phyloP scores from a whole-genome alignment of 345 rosid genomes.

The Noccaea bulbosa region DNA sequence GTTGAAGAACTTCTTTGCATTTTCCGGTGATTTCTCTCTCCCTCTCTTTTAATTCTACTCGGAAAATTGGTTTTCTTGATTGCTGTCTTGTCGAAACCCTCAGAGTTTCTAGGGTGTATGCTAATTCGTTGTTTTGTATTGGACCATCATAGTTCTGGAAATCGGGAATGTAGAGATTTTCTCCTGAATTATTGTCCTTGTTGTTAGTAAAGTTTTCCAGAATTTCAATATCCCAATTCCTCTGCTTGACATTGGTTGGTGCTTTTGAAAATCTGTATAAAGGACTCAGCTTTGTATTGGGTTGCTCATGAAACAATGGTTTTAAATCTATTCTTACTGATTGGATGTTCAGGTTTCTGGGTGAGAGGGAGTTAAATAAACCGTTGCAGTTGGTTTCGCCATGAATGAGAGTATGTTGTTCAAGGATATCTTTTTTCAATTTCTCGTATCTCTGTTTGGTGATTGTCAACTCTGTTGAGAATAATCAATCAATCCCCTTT shows the following conservation, averaged over 20 bases:
- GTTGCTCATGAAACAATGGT: neutral
- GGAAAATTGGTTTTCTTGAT: constrained; percentile 3
- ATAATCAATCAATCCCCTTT: neutral
- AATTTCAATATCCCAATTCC: neutral
- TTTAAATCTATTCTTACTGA: neutral
- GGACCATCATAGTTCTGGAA: constrained; percentile 14
- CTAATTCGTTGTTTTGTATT: neutral
- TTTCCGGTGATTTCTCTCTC: constrained; percentile 3
- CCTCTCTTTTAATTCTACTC: constrained; percentile 4
- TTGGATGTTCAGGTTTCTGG: constrained; percentile 30
- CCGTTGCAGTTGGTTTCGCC: neutral
- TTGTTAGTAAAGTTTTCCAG: constrained; percentile 1
- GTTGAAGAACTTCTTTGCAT: constrained; percentile 5
- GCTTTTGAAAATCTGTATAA: constrained; percentile 14
- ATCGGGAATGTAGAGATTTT: constrained; percentile 15
- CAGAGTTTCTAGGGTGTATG: neutral
- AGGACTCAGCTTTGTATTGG: constrained; percentile 21
- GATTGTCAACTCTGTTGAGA: too few species aligned
- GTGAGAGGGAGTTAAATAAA: constrained; percentile 7
- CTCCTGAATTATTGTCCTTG: neutral
- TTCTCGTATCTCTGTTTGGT: neutral
- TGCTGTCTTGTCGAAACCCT: constrained; percentile 1
- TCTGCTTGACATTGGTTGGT: constrained; percentile 2
- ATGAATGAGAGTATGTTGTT: constrained; percentile 35
- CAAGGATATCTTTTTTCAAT: neutral